A percentile compares a stretch with the other conserved stretches of the same genome.
Evolutionary conservation across 2,329 filamentous ascomycete species (phyloP).

Genomic region (Raffaelea deltoideospora): DNA sequence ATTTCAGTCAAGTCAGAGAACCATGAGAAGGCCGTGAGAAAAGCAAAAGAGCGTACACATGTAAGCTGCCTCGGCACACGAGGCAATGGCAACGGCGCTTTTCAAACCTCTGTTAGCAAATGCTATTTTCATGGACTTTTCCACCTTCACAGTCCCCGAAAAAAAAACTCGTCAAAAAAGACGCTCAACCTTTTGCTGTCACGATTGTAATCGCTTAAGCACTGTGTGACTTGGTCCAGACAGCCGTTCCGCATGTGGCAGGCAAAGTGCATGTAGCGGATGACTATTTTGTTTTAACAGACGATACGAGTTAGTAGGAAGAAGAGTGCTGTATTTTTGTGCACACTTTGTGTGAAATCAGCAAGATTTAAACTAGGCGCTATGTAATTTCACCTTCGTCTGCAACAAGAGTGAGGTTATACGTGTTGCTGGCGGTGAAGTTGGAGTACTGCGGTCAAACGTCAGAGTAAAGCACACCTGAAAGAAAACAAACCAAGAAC

Average conservation of each 20-base stretch:
- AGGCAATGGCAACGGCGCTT: no score
- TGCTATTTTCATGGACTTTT: no score
- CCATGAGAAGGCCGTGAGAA: no score
- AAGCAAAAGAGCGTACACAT: no score
- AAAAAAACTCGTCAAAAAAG: no score
- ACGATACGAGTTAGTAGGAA: no score
- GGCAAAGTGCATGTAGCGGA: slow-evolving; percentile 6
- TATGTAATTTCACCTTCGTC: background rate
- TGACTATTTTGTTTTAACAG: background rate
- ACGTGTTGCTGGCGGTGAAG: slow-evolving; percentile 35
- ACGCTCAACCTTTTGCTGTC: background rate
- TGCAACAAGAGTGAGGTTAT: slow-evolving; percentile 13
- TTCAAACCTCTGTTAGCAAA: no score
- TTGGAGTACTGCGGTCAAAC: slow-evolving; percentile 12
- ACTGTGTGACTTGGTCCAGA: slow-evolving; percentile 24
- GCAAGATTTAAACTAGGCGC: background rate
- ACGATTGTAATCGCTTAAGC: background rate
- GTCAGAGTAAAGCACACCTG: background rate
- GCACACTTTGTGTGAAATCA: background rate
- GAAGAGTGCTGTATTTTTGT: no score
- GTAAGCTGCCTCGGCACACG: no score
- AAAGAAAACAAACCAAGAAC: no score
- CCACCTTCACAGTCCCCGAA: no score
- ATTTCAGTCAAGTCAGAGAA: background rate
- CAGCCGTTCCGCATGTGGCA: slow-evolving; percentile 25